These are phyloP conservation scores for Closterium sp. DNA, from an alignment of 139 green algal genomes.

Conservation along the genomic window DNA sequence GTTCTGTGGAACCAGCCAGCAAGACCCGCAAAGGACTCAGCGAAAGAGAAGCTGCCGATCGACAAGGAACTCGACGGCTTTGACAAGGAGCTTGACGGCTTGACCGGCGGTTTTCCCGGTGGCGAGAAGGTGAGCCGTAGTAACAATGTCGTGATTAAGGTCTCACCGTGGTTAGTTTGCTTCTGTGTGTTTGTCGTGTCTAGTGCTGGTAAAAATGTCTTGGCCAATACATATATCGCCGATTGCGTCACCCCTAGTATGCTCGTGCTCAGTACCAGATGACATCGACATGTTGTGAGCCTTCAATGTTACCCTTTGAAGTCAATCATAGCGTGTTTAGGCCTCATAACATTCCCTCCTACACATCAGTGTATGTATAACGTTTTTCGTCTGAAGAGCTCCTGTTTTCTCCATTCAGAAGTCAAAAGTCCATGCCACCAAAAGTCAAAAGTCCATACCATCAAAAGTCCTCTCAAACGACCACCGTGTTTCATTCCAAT, in stretches of 20 bases:
- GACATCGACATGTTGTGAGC: background rate
- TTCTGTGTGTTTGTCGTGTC: background rate
- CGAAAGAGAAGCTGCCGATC: slow-evolving; percentile 11
- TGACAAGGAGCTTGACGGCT: slow-evolving; percentile 41
- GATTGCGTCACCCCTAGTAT: background rate
- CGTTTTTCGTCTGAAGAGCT: too few species aligned
- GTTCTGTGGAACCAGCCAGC: slow-evolving; percentile 6
- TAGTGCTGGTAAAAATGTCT: background rate
- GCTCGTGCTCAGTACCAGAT: background rate
- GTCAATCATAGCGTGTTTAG: too few species aligned
- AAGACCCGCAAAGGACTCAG: background rate
- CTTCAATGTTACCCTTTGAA: too few species aligned
- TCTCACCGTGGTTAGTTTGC: background rate
- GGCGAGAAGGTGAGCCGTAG: slow-evolving; percentile 28
- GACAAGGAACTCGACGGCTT: slow-evolving; percentile 19
- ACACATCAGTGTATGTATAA: too few species aligned
- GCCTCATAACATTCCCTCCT: too few species aligned
- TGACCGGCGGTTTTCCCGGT: slow-evolving; percentile 45
- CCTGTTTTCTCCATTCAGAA: too few species aligned
- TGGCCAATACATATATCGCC: too few species aligned
- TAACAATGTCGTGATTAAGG: background rate
- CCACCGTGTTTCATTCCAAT: too few species aligned
- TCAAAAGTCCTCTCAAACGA: too few species aligned
- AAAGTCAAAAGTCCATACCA: too few species aligned
- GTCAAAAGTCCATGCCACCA: too few species aligned